Percentiles rank a stretch among this genome's conserved stretches.
These are phyloP conservation scores for Chlorella sp. DNA, from an alignment of 139 green algal species.

Conservation along the genomic window DNA sequence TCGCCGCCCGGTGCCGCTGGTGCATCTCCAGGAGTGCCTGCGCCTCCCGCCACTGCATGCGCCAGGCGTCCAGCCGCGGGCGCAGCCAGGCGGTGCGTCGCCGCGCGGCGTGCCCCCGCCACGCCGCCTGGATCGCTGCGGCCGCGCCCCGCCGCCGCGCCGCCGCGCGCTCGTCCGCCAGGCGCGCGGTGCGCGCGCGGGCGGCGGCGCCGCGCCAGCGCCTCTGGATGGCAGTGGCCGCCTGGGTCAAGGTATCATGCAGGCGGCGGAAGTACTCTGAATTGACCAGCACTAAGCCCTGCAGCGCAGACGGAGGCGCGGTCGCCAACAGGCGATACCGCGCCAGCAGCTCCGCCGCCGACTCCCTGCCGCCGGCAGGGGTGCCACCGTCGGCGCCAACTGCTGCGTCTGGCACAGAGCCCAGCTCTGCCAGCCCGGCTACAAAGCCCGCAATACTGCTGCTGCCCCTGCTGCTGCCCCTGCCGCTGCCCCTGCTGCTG, in stretches of 20 bases:
- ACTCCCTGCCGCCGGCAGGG: no score
- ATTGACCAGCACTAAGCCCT: slow-evolving; percentile 3
- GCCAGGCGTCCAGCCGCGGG: slow-evolving; percentile 1
- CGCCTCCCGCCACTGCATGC: slow-evolving; percentile 7
- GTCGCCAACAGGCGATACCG: slow-evolving; percentile 5
- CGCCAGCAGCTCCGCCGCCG: no score
- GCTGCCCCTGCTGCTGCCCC: background rate
- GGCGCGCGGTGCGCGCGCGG: background rate
- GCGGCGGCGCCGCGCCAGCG: slow-evolving; percentile 1
- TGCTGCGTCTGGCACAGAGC: no score
- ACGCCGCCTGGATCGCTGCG: slow-evolving; percentile 11
- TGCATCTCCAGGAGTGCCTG: background rate
- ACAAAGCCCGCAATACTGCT: no score
- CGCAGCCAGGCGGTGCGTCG: background rate
- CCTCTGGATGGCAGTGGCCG: background rate
- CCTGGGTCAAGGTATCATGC: background rate
- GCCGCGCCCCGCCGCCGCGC: background rate
- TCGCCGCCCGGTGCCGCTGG: background rate
- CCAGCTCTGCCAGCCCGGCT: no score
- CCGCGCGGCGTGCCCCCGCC: slow-evolving; percentile 2
- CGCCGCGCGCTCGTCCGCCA: background rate
- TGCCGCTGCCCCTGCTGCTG: background rate
- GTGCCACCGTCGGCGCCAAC: no score
- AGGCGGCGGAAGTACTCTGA: background rate
- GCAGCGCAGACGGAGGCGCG: background rate